Base-by-base conservation (phyloP, 257 asterid genomes). In the Catharanthus roseus region DNA sequence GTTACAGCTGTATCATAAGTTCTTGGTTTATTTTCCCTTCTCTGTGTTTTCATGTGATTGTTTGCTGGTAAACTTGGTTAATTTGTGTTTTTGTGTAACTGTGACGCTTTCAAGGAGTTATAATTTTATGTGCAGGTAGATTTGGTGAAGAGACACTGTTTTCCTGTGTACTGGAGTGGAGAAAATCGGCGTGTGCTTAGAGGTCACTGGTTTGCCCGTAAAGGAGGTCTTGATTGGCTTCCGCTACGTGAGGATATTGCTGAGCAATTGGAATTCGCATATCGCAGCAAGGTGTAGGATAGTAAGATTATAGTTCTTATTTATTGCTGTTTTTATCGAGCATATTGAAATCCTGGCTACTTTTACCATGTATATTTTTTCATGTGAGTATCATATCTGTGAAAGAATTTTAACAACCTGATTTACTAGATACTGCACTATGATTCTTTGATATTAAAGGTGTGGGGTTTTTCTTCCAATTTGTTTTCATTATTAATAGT, bases 171-270 rank as follows among this genome's bases (percentile, higher is more conserved):
- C 77, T 91, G 97, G 99, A 83, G 81, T 72, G 99, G 99, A 51
- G 97, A 95, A 83, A 81, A 91, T 77, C 81, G 96, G 39, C 89
- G 99, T 68, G 97, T 95, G 56, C 72, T 95, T 70, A 85, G 97
- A 84, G 99, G 99, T 66, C 97, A 95, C 72, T 95, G 99, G 99
- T 95, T 91, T 83, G 97, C 97, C 75, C 93, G 96, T 73, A 95
- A 89, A 84, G 95, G 96, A 54, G 92, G 96, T 51, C 92, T 91
- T 56, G 97, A 91, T 84, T 95, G 99, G 99, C 90, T 86, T 78
- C 99, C 99, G 23, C 79, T 95, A 49, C 91, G 97, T 65, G 99
- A 95, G 77, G 97, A 95, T 85, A 89, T 95, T 65, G 84, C 97
- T 41, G 99, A 95, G 86, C 99, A 95, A 70, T 82, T 95, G 87